Conservation (phyloP, 2,329 filamentous ascomycete genomes). For the Talaromyces sp. region DNA sequence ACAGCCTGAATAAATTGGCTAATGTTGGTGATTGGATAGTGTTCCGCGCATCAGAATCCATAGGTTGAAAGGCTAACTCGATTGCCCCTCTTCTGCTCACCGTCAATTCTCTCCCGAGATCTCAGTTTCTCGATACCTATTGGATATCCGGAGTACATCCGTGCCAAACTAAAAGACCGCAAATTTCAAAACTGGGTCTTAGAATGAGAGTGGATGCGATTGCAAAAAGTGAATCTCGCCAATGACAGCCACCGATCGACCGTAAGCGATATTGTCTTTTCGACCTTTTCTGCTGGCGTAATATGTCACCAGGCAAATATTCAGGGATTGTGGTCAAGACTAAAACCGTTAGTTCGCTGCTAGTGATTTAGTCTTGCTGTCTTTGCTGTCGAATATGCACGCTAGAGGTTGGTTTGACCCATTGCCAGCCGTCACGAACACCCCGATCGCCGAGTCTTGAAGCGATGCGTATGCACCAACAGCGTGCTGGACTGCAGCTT, state of each 20-base stretch:
- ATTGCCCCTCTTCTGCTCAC: neutral
- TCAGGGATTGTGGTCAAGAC: neutral
- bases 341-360: neutral
- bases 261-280: neutral
- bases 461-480: neutral
- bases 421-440: neutral
- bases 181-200: neutral
- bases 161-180: neutral
- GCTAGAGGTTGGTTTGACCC: neutral
- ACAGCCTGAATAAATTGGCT: neutral
- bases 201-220: neutral
- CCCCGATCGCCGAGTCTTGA: neutral
- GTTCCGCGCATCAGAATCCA: neutral
- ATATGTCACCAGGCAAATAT: neutral
- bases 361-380: neutral
- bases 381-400: neutral
- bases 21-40: neutral
- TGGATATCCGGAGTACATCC: neutral
- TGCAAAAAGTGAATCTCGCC: neutral
- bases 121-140: neutral
- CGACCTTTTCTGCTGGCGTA: neutral
- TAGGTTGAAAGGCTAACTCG: neutral
- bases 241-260: conserved; percentile 9
- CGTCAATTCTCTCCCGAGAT: neutral
- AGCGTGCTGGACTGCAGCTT: neutral